Base-by-base conservation (phyloP, 768 basidiomycete species). In the Xerocomellus intermedius region DNA sequence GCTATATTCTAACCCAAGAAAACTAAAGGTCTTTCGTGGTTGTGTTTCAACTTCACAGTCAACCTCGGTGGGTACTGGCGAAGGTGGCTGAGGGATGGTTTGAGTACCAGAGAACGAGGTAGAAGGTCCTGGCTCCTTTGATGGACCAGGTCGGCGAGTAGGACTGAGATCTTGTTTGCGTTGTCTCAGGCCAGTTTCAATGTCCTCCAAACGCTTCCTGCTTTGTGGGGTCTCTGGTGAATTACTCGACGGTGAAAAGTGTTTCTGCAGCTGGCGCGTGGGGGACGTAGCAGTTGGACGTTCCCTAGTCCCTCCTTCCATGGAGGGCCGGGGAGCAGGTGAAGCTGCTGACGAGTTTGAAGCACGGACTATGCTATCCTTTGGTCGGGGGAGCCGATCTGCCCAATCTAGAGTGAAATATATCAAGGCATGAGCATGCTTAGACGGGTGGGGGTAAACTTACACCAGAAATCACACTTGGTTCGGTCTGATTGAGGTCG, bases 391-490 rank as follows among this genome's bases (percentile, higher is more conserved):
- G 26, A 60, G 61, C 19, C 67, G 59, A 37, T 76, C 69, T 37
- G 64, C 73, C 75, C 75, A 77, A 17, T 42, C 74, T 77, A 41
- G 16, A 30, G 41, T 9, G 28, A 41, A 43, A 45, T 6, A 14
- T 37, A 30, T 43, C 42, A 32, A 38, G 24, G 32, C 19, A 39
- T 4, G 13, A 42, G 22, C 42, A 32, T 38, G 26, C 39, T 21
- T 9, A 17, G 38, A 38, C 14, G 7, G 41, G 0, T 17, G 30
- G 51, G 3, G 16, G 17, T 1, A 37, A 42, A 52, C 68, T 45
- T 64, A 79, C 80, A 54, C 55, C 74, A 81, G 56, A 80, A 82
- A 12, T 62, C 45, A 48, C 69, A 71, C 51, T 22, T 67, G 21
- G 19, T 52, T 14, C 12, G 4, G 36, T 58, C 54, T 19, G 33